Evolutionary conservation across 73 alveolate species (phyloP), one percentile per base, ranked within the genome.

Genomic region (Paraurostyla sp.): DNA sequence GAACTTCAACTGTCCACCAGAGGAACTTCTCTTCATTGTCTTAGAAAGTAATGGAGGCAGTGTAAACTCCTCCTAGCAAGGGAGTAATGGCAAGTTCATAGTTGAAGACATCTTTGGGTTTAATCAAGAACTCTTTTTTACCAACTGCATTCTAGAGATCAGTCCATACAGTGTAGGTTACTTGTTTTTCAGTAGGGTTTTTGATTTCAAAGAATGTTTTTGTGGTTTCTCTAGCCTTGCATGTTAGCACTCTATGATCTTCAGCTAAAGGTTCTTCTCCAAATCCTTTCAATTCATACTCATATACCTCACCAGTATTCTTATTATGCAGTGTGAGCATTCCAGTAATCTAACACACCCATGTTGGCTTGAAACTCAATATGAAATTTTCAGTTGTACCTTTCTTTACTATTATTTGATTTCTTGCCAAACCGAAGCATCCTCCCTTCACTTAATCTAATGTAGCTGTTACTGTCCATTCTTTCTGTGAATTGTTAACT

Each of bases 181-280:
- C 93, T 56, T 80, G 94, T 82, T 90, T 95, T 25, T 98, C 99
- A 22, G 98, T 48, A 0, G 96, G 94, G 83, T 98, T 98, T 85
- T 87, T 92, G 46, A 98, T 93, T 33, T 92, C 97, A 38, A 98
- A 95, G 78, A 83, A 90, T 69, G 92, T 93, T 46, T 87, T 89
- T 13, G 96, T 96, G 0, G 97, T 89, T 90, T 98, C 98, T 88
- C 97, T 96, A 0, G 98, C 99, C 71, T 97, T 95, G 93, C 99
- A 96, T 82, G 89, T 92, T 20, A 98, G 88, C 36, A 96, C 98
- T 18, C 96, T 96, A 68, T 98, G 99, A 51, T 98, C 99, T 87
- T 98, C 99, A 29, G 99, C 99, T 25, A 96, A 90, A 25, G 99
- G 99, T 80, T 98, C 99, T 89, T 98, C 99, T 0, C 99, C 99